Percentiles rank a stretch among this genome's conserved stretches.
These are phyloP conservation scores for Leptographium lundbergii DNA, from an alignment of 2,329 filamentous ascomycete genomes.

Conservation along the genomic window DNA sequence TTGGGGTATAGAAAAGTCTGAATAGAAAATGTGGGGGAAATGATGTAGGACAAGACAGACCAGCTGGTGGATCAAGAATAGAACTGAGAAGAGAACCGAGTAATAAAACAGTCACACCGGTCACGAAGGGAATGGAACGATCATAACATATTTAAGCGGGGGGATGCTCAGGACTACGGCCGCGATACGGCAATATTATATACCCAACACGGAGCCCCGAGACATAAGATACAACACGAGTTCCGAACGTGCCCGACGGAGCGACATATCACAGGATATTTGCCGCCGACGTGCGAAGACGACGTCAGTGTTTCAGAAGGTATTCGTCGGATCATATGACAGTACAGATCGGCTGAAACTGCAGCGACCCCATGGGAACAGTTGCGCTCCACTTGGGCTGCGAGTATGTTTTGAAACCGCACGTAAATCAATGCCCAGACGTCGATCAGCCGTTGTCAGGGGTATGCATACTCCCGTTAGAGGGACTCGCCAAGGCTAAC, in stretches of 20 bases:
- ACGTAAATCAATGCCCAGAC: not conserved
- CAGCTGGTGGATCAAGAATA: not conserved
- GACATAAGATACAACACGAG: not conserved
- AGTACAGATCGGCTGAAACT: not conserved
- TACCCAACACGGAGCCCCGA: not conserved
- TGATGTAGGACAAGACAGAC: not conserved
- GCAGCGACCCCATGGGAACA: not conserved
- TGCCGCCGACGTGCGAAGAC: not conserved
- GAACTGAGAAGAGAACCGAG: not conserved
- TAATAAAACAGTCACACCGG: not conserved
- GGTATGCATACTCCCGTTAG: not conserved
- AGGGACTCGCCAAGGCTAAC: not conserved
- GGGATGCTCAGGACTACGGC: not conserved
- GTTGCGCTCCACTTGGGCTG: not conserved
- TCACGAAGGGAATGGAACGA: not conserved
- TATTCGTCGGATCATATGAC: not conserved
- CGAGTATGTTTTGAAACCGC: not conserved
- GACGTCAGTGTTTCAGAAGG: not conserved
- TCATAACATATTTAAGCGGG: not conserved
- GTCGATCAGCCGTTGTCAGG: not conserved
- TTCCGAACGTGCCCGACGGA: too few relatives aligned
- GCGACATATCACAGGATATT: not conserved
- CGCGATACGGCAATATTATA: not conserved
- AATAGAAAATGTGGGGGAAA: not conserved
- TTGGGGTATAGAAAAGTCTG: not conserved